Conservation (phyloP, 352 stramenopile species). For the Albugo candida region DNA sequence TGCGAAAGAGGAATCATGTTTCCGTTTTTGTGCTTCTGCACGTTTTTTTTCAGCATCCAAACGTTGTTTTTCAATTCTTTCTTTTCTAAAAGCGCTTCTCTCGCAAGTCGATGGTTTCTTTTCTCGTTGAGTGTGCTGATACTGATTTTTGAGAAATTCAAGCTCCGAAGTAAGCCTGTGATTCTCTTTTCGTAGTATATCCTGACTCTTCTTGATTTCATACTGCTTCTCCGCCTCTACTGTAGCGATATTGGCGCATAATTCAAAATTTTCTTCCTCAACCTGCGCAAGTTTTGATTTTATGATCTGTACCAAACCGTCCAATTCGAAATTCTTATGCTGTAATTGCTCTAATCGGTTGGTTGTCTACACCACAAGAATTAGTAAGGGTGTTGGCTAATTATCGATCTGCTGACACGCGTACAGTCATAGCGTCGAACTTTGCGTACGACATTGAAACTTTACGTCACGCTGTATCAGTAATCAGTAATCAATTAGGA, state of each 20-base stretch:
- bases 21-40: neutral
- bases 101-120: slow-evolving; percentile 28
- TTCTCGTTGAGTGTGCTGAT: slow-evolving; percentile 35
- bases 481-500: too few species aligned
- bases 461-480: too few species aligned
- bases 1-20: slow-evolving; percentile 21
- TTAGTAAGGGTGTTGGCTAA: too few species aligned
- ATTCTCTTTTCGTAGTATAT: slow-evolving; percentile 22
- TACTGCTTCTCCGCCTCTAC: slow-evolving; percentile 28
- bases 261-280: slow-evolving; percentile 45
- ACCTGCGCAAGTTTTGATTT: slow-evolving; percentile 19
- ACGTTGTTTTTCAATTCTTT: slow-evolving; percentile 26
- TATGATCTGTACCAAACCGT: slow-evolving; percentile 35
- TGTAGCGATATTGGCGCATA: slow-evolving; percentile 25
- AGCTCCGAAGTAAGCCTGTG: slow-evolving; percentile 33
- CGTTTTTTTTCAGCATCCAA: slow-evolving; percentile 40
- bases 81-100: slow-evolving; percentile 25
- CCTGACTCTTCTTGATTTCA: slow-evolving; percentile 19
- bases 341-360: slow-evolving; percentile 1
- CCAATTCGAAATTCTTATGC: slow-evolving; percentile 25
- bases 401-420: too few species aligned
- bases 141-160: slow-evolving; percentile 23
- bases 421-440: too few species aligned
- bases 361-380: too few species aligned
- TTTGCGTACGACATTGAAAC: too few species aligned